phyloP scores from a whole-genome alignment of 2,329 filamentous ascomycete genomes.

The Alternaria sp. region DNA sequence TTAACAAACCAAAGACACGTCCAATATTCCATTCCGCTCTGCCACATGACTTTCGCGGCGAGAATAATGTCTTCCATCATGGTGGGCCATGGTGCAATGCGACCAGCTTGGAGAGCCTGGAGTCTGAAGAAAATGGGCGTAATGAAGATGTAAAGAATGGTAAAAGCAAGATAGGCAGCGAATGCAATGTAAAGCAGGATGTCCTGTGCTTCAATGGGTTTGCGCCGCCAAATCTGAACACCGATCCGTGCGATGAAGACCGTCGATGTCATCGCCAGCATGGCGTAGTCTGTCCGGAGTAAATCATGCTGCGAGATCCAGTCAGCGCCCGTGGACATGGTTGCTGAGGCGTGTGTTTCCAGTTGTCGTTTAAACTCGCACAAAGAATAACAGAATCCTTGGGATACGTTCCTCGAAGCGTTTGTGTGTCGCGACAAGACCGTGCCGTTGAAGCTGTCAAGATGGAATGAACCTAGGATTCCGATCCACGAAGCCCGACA shows the following conservation, averaged over 20 bases:
- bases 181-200: conserved; percentile 32
- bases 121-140: conserved; percentile 44
- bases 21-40: conserved; percentile 49
- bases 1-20: conserved; percentile 51
- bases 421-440: not conserved
- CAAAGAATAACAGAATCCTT: not conserved
- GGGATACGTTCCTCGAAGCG: not conserved
- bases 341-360: not conserved
- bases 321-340: conserved; percentile 20
- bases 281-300: conserved; percentile 18
- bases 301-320: conserved; percentile 21
- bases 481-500: not conserved
- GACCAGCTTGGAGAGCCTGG: conserved; percentile 28
- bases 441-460: not conserved
- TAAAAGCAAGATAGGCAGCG: conserved; percentile 35
- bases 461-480: not conserved
- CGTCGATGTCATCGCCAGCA: conserved; percentile 24
- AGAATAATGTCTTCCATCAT: conserved; percentile 39
- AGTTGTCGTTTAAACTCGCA: not conserved
- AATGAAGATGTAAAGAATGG: conserved; percentile 44
- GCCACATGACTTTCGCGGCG: conserved; percentile 49
- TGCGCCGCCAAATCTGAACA: conserved; percentile 18
- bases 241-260: conserved; percentile 20
- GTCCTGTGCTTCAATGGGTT: conserved; percentile 15
- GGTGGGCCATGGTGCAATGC: conserved; percentile 30